Evolutionary conservation across 164 flowering plant species (phyloP), one percentile per base, ranked within the genome.

Genomic region (Pachysandra terminalis): DNA sequence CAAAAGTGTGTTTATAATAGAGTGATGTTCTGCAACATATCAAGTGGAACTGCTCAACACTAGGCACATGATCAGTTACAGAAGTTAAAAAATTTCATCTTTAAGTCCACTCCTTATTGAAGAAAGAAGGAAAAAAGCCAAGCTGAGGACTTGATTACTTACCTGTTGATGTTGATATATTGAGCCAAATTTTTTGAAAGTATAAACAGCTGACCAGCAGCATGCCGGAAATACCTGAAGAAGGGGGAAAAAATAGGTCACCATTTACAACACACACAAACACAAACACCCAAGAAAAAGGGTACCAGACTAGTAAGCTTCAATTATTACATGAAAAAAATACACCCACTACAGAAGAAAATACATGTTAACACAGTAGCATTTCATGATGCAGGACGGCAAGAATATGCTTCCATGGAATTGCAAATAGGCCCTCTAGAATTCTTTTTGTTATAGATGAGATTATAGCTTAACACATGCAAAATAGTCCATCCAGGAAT

Each of bases 211-310:
- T 93, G 69, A 72, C 96, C 87, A 77, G 83, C 64, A 19, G 98
- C 98, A 86, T 96, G 99, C 41, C 96, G 88, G 71, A 96, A 93
- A 75, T 96, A 96, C 84, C 99, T 96, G 81, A 72, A 83, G 22
- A 48, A 37, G 71, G 45, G 37, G 63, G 56, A 52, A 72, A 32
- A 8, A 45, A 12, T 1, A 45, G 14, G 51, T 1, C 15, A 5
- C 51, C 51, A 45, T 10, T 32, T 32, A 32, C 37, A 32, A 7
- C 37, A 32, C 7, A 32, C 7, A 32, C 37, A 32, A 32, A 32
- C 7, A 7, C 37, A 32, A 32, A 32, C 37, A 32, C 7, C 5
- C 3, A 32, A 32, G 37, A 32, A 32, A 32, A 32, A 32, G 37
- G 7, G 37, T 32, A 32, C 5, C 37, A 32, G 3, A 32, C 37